Evolutionary conservation across 176 grass and related monocot genomes (phyloP), one percentile per base, ranked within the genome.

Genomic region (Carex myosuroides): DNA sequence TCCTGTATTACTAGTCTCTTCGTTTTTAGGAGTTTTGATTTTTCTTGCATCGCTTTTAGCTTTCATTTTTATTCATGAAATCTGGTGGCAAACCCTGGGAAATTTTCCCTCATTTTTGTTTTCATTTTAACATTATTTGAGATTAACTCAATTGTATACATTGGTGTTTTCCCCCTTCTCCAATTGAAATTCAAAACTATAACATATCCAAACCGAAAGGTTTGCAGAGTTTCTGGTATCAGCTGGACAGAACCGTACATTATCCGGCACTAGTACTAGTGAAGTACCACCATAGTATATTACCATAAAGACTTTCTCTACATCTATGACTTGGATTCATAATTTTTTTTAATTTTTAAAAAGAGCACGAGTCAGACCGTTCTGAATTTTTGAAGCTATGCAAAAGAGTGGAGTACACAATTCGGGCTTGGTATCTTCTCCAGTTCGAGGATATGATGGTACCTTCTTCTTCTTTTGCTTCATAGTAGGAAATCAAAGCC

Each of bases 381-480:
- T 73, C 83, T 21, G 96, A 98, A 60, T 98, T 98, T 86, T 44
- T 98, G 60, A 98, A 93, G 76, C 91, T 98, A 65, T 90, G 93
- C 87, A 98, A 90, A 85, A 90, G 93, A 91, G 78, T 95, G 73
- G 96, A 98, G 83, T 93, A 98, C 62, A 92, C 91, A 66, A 89
- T 98, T 44, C 89, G 96, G 66, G 96, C 96, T 2, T 98, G 93
- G 96, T 95, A 98, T 84, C 88, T 93, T 85, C 96, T 95, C 48
- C 91, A 98, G 72, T 98, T 98, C 85, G 96, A 98, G 84, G 96
- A 98, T 85, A 92, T 98, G 86, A 93, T 98, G 93, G 96, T 95
- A 88, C 85, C 73, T 73, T 35, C 17, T 18, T 79, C 16, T 78
- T 53, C 4, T 68, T 54, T 73, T 83, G 41, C 42, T 64, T 66